Base-by-base conservation (phyloP, 2,329 filamentous ascomycete species). In the Alternaria ventricosa region DNA sequence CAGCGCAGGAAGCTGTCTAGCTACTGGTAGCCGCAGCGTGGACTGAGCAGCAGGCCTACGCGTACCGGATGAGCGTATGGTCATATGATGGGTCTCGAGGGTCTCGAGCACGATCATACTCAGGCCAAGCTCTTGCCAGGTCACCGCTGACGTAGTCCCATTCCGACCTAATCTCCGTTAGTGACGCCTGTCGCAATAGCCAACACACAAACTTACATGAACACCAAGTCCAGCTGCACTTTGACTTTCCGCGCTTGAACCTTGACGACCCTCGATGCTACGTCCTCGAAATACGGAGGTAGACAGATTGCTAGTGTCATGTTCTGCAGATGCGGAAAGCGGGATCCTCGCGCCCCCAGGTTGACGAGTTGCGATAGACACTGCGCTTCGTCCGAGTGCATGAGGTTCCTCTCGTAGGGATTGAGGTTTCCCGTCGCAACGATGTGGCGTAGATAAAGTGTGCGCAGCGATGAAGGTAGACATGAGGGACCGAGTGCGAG, bases 321-420 rank as follows among this genome's bases (percentile, higher is more conserved):
- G 41, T 61, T 57, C 25, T 61, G 33, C 47, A 64, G 15, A 28
- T 57, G 36, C 5, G 57, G 53, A 44, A 61, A 61, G n/a, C 58
- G 57, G 22, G 45, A 53, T 54, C 30, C 53, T 43, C 61, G 58
- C 23, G 43, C 47, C 9, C 41, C 53, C 22, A 61, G 23, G 23
- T 53, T 64, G 25, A 64, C 51, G 6, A 64, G 47, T 13, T 64
- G 57, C 6, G 53, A 61, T 23, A 64, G 53, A 54, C 61, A 65
- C 41, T 65, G 63, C 20, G 63, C 55, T 50, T 65, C 63, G 15
- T 65, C 59, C 15, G 63, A 62, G 13, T 65, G 50, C 63, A 65
- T 65, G 11, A 64, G 30, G 8, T 64, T 62, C 44, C 43, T 51
- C 27, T 61, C 58, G 9, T 11, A 30, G 6, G 54, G 58, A 12